phyloP scores from a whole-genome alignment of 331 rosid species.

The Dryas integrifolia region DNA sequence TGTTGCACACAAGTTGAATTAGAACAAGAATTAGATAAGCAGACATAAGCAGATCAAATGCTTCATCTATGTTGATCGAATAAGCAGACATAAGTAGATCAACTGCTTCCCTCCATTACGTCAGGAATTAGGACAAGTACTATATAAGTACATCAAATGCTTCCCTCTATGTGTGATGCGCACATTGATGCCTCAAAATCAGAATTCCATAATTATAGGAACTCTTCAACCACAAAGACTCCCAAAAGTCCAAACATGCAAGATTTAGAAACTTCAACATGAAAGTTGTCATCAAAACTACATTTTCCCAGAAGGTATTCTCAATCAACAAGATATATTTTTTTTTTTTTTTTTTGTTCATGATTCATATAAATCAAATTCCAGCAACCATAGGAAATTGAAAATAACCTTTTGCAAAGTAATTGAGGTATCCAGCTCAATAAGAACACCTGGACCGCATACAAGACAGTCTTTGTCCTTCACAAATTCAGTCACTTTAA shows the following conservation, averaged over 20 bases:
- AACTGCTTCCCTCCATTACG: too few relatives aligned
- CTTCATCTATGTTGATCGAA: too few relatives aligned
- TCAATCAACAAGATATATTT: background rate
- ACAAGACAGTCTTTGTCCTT: slow-evolving; percentile 91
- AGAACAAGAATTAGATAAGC: background rate
- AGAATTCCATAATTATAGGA: background rate
- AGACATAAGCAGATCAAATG: background rate
- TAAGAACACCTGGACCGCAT: slow-evolving; percentile 89
- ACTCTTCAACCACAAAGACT: background rate
- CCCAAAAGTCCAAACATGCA: background rate
- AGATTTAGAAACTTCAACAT: background rate
- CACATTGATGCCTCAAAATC: background rate
- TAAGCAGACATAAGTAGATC: too few relatives aligned
- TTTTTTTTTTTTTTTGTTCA: background rate
- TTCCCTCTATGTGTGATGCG: too few relatives aligned
- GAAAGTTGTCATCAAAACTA: background rate
- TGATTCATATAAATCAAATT: slow-evolving; percentile 1
- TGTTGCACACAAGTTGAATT: slow-evolving; percentile 32
- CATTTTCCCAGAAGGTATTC: background rate
- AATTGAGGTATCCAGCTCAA: slow-evolving; percentile 82
- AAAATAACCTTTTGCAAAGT: slow-evolving; percentile 71
- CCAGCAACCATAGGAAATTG: slow-evolving; percentile 13
- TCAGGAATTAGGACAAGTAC: too few relatives aligned
- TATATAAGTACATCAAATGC: too few relatives aligned
- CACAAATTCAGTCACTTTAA: slow-evolving; percentile 90